Conservation (phyloP, 1,284 basidiomycete species). For the Heterobasidion irregulare region DNA sequence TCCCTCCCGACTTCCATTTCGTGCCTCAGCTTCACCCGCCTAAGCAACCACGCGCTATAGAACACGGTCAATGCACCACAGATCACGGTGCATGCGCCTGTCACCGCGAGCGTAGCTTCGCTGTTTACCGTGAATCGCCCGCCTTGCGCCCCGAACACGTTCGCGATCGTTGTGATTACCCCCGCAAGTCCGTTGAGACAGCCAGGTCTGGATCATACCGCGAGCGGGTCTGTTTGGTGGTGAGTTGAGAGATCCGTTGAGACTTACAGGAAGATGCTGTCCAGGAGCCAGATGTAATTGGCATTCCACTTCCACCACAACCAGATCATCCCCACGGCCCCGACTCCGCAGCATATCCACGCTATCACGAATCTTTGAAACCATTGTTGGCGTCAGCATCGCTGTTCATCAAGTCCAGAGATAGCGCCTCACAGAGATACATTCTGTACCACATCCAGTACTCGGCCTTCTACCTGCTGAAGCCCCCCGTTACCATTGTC, state of each 20-base stretch:
- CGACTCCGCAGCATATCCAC: background rate
- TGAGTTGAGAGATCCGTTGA: too few species aligned
- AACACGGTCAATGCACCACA: background rate
- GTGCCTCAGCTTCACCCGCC: background rate
- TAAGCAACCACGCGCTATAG: background rate
- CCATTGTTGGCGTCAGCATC: background rate
- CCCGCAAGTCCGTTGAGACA: background rate
- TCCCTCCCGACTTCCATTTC: background rate
- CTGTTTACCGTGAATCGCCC: background rate
- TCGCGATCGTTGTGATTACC: background rate
- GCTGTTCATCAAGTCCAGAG: background rate
- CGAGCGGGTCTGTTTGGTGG: too few species aligned
- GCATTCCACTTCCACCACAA: background rate
- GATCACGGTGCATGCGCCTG: background rate
- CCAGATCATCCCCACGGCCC: background rate
- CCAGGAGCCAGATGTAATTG: background rate
- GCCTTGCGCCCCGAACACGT: background rate
- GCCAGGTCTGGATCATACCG: background rate
- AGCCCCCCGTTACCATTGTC: too few species aligned
- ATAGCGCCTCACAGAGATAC: conserved; percentile 1
- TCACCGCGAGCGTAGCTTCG: background rate
- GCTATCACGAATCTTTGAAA: background rate
- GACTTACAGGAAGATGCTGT: background rate
- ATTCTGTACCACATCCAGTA: background rate
- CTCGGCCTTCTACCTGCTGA: background rate